Percentiles rank a stretch among this genome's conserved stretches.
Conservation (phyloP, 768 basidiomycete genomes). For the Suillus placidus region DNA sequence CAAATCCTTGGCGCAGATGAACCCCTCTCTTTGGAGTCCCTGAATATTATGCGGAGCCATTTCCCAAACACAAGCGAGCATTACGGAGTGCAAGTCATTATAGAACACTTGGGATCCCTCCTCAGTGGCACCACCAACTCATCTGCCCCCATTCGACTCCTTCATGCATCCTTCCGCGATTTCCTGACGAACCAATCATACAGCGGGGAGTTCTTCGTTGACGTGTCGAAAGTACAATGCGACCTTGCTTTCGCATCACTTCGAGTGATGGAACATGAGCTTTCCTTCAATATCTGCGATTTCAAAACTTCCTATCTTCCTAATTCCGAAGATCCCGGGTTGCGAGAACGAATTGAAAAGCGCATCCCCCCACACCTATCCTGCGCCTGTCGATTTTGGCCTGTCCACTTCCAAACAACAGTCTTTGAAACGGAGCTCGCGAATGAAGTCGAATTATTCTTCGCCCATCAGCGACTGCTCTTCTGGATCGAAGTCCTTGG, state of each 20-base stretch:
- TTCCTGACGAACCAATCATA: neutral
- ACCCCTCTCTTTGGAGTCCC: neutral
- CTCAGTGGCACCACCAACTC: neutral
- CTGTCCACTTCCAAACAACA: neutral
- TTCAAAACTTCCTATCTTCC: neutral
- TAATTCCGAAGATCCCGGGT: neutral
- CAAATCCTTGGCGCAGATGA: neutral
- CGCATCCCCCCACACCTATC: neutral
- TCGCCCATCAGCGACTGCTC: neutral
- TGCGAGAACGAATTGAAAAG: slow-evolving; percentile 1
- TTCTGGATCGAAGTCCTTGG: neutral
- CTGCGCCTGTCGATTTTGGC: no score
- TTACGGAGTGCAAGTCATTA: neutral
- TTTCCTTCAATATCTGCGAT: neutral
- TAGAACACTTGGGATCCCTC: neutral
- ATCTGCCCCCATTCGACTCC: neutral
- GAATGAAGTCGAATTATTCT: neutral
- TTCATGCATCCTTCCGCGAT: neutral
- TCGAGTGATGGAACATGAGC: neutral
- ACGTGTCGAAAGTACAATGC: neutral
- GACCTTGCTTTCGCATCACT: neutral
- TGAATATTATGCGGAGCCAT: neutral
- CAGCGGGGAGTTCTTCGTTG: no score
- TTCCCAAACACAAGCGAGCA: neutral
- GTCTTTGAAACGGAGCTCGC: neutral